Evolutionary conservation across 2,329 filamentous ascomycete species (phyloP).

Genomic region (Incumbomyces delicatus): DNA sequence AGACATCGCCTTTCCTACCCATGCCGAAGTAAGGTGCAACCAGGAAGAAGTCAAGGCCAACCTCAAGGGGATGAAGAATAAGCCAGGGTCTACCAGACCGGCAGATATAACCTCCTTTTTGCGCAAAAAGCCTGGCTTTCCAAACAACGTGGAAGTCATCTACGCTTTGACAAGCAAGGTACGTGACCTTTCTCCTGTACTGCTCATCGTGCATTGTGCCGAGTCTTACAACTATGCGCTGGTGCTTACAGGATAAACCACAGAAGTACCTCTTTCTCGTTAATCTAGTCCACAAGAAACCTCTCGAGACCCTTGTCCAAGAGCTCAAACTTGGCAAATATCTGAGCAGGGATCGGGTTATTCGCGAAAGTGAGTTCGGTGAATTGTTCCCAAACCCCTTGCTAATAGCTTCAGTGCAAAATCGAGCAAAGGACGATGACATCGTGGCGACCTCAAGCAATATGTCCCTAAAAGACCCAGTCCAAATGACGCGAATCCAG

Average conservation of each 20-base stretch:
- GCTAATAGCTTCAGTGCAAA: slow-evolving; percentile 51
- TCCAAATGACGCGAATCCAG: slow-evolving; percentile 73
- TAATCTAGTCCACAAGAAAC: slow-evolving; percentile 64
- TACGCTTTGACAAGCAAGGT: slow-evolving; percentile 88
- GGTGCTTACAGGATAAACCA: slow-evolving; percentile 17
- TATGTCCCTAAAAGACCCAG: slow-evolving; percentile 83
- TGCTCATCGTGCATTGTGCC: slow-evolving; percentile 12
- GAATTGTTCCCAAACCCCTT: slow-evolving; percentile 6
- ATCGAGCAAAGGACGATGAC: slow-evolving; percentile 68
- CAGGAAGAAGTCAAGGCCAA: slow-evolving; percentile 84
- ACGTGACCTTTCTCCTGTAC: slow-evolving; percentile 22
- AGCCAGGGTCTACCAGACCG: slow-evolving; percentile 85
- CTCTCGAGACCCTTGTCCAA: slow-evolving; percentile 61
- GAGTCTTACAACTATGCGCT: slow-evolving; percentile 14
- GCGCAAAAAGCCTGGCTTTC: slow-evolving; percentile 56
- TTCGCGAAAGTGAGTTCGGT: slow-evolving; percentile 60
- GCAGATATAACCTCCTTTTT: slow-evolving; percentile 78
- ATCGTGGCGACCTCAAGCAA: slow-evolving; percentile 81
- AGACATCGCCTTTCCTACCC: slow-evolving; percentile 81
- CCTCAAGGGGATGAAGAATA: slow-evolving; percentile 87
- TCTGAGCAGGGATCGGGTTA: slow-evolving; percentile 70
- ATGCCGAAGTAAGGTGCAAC: slow-evolving; percentile 88
- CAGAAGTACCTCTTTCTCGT: slow-evolving; percentile 65
- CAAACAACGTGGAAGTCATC: slow-evolving; percentile 72
- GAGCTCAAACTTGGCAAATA: slow-evolving; percentile 56